These are phyloP conservation scores for Stenogyne calaminthoides DNA, from an alignment of 305 asterid species.

Conservation along the genomic window DNA sequence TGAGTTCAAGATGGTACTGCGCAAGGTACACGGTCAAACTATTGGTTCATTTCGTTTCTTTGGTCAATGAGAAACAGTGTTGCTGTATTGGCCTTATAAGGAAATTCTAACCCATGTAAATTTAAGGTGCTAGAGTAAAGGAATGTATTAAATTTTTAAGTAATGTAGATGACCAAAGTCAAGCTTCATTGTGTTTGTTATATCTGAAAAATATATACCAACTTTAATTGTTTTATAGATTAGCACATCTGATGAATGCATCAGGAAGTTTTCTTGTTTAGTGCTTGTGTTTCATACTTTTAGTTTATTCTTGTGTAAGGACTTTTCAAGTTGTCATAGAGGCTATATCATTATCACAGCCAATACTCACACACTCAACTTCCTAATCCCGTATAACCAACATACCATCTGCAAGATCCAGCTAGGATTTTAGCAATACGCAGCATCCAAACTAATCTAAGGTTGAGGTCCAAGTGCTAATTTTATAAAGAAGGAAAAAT, in stretches of 20 bases:
- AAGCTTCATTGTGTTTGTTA: background rate
- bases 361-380: background rate
- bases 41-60: slow-evolving; percentile 12
- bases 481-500: background rate
- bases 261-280: background rate
- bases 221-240: background rate
- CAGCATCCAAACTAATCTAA: slow-evolving; percentile 9
- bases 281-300: background rate
- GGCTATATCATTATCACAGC: background rate
- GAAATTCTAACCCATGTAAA: background rate
- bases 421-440: background rate
- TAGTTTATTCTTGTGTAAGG: slow-evolving; percentile 20
- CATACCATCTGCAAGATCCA: background rate
- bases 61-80: background rate
- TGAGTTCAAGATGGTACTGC: slow-evolving; percentile 97
- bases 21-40: slow-evolving; percentile 64
- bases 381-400: background rate
- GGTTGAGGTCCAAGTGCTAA: background rate
- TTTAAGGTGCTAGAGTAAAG: background rate
- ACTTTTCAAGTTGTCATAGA: background rate
- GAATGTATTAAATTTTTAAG: slow-evolving; percentile 2
- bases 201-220: slow-evolving; percentile 3
- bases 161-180: background rate
- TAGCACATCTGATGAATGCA: slow-evolving; percentile 20
- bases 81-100: slow-evolving; percentile 15